phyloP scores from a whole-genome alignment of 1,284 basidiomycete genomes.

The Pseudozyma hubeiensis region DNA sequence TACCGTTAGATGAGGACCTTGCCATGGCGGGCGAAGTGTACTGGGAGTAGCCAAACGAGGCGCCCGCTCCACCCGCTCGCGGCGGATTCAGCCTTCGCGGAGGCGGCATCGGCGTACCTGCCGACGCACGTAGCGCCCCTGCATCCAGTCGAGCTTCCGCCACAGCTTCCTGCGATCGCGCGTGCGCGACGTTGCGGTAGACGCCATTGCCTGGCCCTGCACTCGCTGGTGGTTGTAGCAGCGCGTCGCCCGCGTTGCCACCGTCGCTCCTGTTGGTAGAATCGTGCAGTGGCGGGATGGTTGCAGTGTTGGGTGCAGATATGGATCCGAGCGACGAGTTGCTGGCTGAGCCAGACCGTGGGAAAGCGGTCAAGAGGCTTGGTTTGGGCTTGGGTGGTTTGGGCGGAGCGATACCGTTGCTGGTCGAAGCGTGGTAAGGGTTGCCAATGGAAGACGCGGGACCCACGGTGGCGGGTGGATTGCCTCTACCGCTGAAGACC shows the following conservation, averaged over 20 bases:
- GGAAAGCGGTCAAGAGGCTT: constrained; percentile 32
- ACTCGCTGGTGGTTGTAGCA: constrained; percentile 17
- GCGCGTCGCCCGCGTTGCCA: not conserved
- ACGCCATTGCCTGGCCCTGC: constrained; percentile 13
- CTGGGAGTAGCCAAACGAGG: not conserved
- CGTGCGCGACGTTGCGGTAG: constrained; percentile 22
- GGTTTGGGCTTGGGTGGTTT: constrained; percentile 44
- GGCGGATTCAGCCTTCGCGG: constrained; percentile 26
- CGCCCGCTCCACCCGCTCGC: not conserved
- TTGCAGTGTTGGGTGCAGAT: constrained; percentile 17
- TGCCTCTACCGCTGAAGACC: constrained; percentile 16
- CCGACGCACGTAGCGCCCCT: constrained; percentile 32
- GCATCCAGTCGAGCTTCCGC: constrained; percentile 29
- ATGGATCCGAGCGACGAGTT: constrained; percentile 2
- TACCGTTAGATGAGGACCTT: not conserved
- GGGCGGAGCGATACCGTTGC: constrained; percentile 20
- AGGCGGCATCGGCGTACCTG: constrained; percentile 42
- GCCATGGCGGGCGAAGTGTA: constrained; percentile 1
- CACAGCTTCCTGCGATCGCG: constrained; percentile 35
- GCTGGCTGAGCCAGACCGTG: constrained; percentile 7
- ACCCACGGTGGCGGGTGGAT: constrained; percentile 16
- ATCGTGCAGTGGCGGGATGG: not conserved
- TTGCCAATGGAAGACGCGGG: constrained; percentile 13
- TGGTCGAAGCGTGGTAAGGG: not conserved
- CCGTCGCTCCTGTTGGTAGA: not conserved